Evolutionary conservation across 2,329 filamentous ascomycete genomes (phyloP).

Genomic region (Ustulina deusta): DNA sequence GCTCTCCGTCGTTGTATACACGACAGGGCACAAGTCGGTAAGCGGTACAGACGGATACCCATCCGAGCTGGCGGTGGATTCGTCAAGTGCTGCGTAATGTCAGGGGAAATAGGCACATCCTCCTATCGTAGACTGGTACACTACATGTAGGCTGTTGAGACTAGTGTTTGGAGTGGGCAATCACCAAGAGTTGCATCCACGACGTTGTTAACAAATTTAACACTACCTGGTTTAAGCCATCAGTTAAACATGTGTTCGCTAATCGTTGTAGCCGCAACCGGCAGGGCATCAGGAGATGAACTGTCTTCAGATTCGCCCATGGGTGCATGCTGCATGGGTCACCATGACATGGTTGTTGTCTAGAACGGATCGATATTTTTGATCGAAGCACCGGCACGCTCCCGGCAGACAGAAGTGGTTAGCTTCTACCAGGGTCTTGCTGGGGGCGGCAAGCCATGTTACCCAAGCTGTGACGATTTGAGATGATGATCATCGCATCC

Average conservation of each 20-base stretch:
- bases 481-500: constrained; percentile 25
- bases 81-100: not conserved
- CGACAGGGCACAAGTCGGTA: not conserved
- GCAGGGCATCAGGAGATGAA: constrained; percentile 20
- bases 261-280: not conserved
- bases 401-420: constrained; percentile 17
- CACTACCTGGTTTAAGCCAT: not conserved
- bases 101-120: not conserved
- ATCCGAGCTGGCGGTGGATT: not conserved
- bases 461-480: constrained; percentile 2
- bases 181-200: not conserved
- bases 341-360: not conserved
- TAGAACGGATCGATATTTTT: constrained; percentile 15
- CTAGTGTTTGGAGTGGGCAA: not conserved
- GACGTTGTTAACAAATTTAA: not conserved
- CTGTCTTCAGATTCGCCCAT: constrained; percentile 4
- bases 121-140: not conserved
- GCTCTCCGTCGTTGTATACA: not conserved
- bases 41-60: constrained; percentile 13
- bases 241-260: not conserved
- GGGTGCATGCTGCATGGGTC: not conserved
- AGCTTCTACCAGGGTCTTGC: not conserved
- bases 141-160: too few species aligned
- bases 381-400: not conserved
- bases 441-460: constrained; percentile 7